Base-by-base conservation (phyloP, 257 asterid genomes). In the Nicotiana noctiflora region DNA sequence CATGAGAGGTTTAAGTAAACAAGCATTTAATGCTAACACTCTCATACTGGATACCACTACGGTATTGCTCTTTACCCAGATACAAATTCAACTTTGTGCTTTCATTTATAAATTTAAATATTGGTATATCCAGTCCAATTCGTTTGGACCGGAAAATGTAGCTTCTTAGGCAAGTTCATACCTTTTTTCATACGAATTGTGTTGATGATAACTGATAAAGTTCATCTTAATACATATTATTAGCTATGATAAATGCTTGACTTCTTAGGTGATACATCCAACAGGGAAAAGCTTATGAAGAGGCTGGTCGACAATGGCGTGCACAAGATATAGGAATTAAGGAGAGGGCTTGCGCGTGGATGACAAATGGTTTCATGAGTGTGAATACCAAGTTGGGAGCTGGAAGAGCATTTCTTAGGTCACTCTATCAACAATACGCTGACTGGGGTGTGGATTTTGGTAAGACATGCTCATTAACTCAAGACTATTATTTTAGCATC, bases 391-490 rank as follows among this genome's bases (percentile, higher is more conserved):
- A 83, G 66, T 85, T 81, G 76, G 98, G 97, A 86, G 99, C 99
- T 72, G 99, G 98, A 76, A 87, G 86, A 86, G 98, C 98, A 12
- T 96, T 96, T 57, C 76, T 96, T 86, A 91, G 93, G 87, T 96
- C 99, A 34, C 97, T 96, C 57, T 88, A 96, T 88, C 97, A 89
- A 56, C 98, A 96, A 81, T 96, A 94, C 84, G 94, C 95, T 23
- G 91, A 91, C 5, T 96, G 99, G 99, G 98, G 97, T 64, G 93
- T 96, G 51, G 98, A 96, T 88, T 94, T 92, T 81, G 95, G 99
- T 96, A 92, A 79, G 49, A 32, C 40, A 44, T n/a, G 13, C 6
- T 72, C 15, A 3, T 44, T 8, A 19, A 70, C 34, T 40, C 40
- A 72, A 72, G 78, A 46, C 40, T 44, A 14, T 7, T 72, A 46